Conservation (phyloP, 202 grass and related monocot species). For the Carex sylvatica region DNA sequence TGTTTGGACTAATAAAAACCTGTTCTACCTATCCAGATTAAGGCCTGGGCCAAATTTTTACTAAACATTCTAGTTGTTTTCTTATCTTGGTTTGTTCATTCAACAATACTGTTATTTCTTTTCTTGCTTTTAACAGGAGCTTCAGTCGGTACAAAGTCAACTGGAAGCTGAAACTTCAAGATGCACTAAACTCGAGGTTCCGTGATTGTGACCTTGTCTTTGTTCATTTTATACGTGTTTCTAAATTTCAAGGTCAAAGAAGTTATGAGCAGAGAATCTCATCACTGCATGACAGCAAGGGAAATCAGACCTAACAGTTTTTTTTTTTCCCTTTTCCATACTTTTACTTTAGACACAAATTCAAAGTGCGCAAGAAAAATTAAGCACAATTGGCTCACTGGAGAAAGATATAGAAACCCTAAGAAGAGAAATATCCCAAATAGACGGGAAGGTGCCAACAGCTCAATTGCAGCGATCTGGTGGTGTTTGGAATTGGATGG, state of each 20-base stretch:
- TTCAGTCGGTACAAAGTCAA: slow-evolving; percentile 83
- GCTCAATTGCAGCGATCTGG: slow-evolving; percentile 57
- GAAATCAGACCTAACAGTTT: slow-evolving; percentile 22
- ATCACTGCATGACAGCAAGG: background rate
- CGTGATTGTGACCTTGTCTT: slow-evolving; percentile 1
- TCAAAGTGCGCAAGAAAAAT: slow-evolving; percentile 47
- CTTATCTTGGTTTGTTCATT: background rate
- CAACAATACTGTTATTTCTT: background rate
- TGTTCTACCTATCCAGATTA: background rate
- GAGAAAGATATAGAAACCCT: slow-evolving; percentile 67
- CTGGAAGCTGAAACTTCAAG: slow-evolving; percentile 77
- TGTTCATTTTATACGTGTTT: background rate
- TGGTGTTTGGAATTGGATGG: slow-evolving; percentile 89
- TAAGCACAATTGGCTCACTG: slow-evolving; percentile 62
- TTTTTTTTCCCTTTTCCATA: slow-evolving; percentile 12
- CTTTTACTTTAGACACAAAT: slow-evolving; percentile 70
- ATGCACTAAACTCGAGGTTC: slow-evolving; percentile 84
- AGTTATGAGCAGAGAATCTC: background rate
- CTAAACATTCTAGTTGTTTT: background rate
- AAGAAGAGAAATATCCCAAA: slow-evolving; percentile 63
- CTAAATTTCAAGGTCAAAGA: slow-evolving; percentile 5
- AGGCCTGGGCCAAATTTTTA: background rate
- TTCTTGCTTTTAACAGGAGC: slow-evolving; percentile 58
- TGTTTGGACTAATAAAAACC: background rate
- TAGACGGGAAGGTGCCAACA: slow-evolving; percentile 52